These are phyloP conservation scores for Melastoma malabathricum DNA, from an alignment of 345 rosid genomes.

Conservation along the genomic window DNA sequence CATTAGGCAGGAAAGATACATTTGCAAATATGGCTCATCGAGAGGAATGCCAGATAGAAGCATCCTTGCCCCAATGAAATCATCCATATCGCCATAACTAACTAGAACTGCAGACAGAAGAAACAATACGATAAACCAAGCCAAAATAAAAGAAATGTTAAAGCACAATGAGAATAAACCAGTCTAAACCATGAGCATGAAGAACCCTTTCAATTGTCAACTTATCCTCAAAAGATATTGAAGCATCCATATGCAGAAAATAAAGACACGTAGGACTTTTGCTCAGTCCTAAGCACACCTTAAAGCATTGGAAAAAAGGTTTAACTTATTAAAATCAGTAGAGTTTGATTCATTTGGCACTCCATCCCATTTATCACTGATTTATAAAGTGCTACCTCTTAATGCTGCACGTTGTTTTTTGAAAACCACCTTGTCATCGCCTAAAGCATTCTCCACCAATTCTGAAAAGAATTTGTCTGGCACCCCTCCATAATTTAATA, in stretches of 20 bases:
- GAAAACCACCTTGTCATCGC: constrained; percentile 29
- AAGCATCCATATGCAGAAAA: too few species aligned
- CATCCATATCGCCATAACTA: constrained; percentile 41
- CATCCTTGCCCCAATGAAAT: constrained; percentile 28
- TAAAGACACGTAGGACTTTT: too few species aligned
- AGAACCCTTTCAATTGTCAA: too few species aligned
- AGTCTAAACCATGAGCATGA: too few species aligned
- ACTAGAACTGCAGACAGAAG: constrained; percentile 25
- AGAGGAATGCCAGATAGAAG: constrained; percentile 57
- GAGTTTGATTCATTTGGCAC: too few species aligned
- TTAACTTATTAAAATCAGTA: too few species aligned
- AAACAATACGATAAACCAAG: constrained; percentile 1
- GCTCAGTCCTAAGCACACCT: not conserved
- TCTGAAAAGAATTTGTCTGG: constrained; percentile 46
- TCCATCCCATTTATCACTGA: too few species aligned
- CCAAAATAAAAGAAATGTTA: not conserved
- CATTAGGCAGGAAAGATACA: constrained; percentile 21
- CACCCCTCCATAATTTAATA: constrained; percentile 68
- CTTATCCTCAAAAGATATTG: too few species aligned
- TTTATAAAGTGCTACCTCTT: constrained; percentile 27
- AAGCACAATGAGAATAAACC: not conserved
- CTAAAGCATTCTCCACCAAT: constrained; percentile 30
- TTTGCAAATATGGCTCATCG: constrained; percentile 48
- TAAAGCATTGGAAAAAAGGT: not conserved
- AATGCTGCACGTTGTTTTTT: constrained; percentile 33